Percentiles rank a stretch among this genome's conserved stretches.
phyloP scores from a whole-genome alignment of 805 yeast genomes.

The Yueomyces sinensis region DNA sequence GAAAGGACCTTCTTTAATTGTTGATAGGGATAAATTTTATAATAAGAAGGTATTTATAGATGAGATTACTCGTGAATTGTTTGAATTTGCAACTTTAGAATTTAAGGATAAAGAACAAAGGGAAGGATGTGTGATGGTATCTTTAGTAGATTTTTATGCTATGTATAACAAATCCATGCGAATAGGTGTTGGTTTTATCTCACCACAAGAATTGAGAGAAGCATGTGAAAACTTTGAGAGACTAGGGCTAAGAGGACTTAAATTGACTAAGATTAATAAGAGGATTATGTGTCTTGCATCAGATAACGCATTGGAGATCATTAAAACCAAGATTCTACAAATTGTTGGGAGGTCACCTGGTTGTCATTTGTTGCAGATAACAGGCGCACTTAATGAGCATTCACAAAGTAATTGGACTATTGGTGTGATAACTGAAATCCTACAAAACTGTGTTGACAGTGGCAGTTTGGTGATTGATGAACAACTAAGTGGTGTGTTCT shows the following conservation, averaged over 20 bases:
- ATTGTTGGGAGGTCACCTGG: constrained; percentile 16
- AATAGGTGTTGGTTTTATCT: constrained; percentile 48
- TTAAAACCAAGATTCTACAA: constrained; percentile 16
- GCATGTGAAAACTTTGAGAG: constrained; percentile 45
- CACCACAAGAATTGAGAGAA: constrained; percentile 53
- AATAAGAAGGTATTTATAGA: constrained; percentile 34
- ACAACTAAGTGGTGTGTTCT: constrained; percentile 51
- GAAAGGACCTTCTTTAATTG: constrained; percentile 12
- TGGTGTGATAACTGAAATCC: constrained; percentile 50
- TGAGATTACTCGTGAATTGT: constrained; percentile 68
- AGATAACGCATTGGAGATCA: constrained; percentile 18
- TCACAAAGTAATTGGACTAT: constrained; percentile 42
- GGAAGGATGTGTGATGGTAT: constrained; percentile 39
- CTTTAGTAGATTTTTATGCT: constrained; percentile 50
- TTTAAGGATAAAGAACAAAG: constrained; percentile 20
- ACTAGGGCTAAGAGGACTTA: constrained; percentile 36
- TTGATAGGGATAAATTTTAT: constrained; percentile 24
- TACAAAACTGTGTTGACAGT: constrained; percentile 40
- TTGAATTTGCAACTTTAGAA: constrained; percentile 43
- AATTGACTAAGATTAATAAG: constrained; percentile 25
- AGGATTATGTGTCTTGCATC: constrained; percentile 24
- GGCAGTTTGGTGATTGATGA: constrained; percentile 57
- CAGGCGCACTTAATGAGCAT: constrained; percentile 16
- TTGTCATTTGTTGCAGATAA: constrained; percentile 18
- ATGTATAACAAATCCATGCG: constrained; percentile 54